Conservation (phyloP, 257 asterid species). For the Scutellaria minor region DNA sequence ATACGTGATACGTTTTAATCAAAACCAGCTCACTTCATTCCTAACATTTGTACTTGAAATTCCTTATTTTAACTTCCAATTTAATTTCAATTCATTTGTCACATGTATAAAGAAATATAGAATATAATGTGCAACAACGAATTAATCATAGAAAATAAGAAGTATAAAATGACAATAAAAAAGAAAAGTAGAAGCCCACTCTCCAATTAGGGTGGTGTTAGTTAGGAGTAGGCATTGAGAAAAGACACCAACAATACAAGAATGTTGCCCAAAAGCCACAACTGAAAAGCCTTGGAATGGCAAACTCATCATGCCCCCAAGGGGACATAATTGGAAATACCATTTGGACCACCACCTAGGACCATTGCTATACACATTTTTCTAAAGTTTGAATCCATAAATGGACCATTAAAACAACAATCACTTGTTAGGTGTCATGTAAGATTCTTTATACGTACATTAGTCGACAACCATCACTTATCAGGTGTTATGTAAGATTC, state of each 20-base stretch:
- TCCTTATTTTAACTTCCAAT: no score
- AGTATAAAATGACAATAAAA: background rate
- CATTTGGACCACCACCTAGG: conserved; percentile 42
- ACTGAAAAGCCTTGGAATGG: conserved; percentile 53
- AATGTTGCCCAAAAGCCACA: conserved; percentile 48
- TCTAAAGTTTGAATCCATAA: no score
- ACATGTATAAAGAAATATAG: no score
- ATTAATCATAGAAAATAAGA: background rate
- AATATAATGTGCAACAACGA: background rate
- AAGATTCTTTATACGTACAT: no score
- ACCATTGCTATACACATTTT: conserved; percentile 30
- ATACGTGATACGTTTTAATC: no score
- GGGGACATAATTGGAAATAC: conserved; percentile 43
- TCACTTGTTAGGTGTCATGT: no score
- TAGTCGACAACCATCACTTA: no score
- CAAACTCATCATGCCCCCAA: conserved; percentile 51
- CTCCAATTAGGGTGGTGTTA: conserved; percentile 27
- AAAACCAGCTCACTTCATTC: no score
- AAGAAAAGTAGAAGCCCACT: conserved; percentile 3
- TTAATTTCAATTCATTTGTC: no score
- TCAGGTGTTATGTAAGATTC: no score
- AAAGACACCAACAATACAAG: conserved; percentile 34
- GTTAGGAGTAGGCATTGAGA: conserved; percentile 18
- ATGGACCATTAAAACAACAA: no score
- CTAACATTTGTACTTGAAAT: no score